phyloP scores from a whole-genome alignment of 331 rosid species.

The Pyrus hybrid region DNA sequence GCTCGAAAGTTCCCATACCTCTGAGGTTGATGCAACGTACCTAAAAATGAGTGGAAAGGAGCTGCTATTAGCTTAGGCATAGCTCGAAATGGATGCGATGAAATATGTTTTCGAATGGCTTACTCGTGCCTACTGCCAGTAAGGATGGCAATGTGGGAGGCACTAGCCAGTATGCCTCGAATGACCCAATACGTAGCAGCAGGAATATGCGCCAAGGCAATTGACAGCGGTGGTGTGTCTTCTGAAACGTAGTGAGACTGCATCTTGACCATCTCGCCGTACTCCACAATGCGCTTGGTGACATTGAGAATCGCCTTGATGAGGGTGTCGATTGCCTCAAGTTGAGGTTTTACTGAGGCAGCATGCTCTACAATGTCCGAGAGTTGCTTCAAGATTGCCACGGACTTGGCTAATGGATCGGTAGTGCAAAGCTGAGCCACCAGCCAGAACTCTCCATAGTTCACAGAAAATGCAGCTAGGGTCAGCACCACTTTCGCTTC shows the following conservation, averaged over 20 bases:
- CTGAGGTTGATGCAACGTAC: constrained; percentile 42
- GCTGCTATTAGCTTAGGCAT: neutral
- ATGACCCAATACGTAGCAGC: constrained; percentile 80
- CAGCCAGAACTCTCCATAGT: constrained; percentile 81
- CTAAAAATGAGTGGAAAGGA: constrained; percentile 25
- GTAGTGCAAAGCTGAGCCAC: constrained; percentile 46
- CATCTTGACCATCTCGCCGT: constrained; percentile 27
- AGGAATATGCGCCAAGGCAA: constrained; percentile 58
- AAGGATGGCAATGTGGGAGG: constrained; percentile 48
- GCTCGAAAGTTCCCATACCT: constrained; percentile 64
- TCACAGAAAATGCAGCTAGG: constrained; percentile 63
- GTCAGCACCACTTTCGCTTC: constrained; percentile 80
- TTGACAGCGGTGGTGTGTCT: constrained; percentile 53
- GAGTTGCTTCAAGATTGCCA: constrained; percentile 66
- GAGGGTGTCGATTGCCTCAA: constrained; percentile 50
- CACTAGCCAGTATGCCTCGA: constrained; percentile 61
- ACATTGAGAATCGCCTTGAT: constrained; percentile 39
- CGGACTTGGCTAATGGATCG: constrained; percentile 64
- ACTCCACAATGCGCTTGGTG: constrained; percentile 47
- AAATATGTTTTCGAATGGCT: constrained; percentile 14
- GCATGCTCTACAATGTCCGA: constrained; percentile 51
- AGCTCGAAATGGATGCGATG: neutral
- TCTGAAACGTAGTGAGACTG: constrained; percentile 64
- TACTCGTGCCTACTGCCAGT: constrained; percentile 60
- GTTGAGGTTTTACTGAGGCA: constrained; percentile 37